phyloP scores from a whole-genome alignment of 306 rosid species.

The Biancaea sappan region DNA sequence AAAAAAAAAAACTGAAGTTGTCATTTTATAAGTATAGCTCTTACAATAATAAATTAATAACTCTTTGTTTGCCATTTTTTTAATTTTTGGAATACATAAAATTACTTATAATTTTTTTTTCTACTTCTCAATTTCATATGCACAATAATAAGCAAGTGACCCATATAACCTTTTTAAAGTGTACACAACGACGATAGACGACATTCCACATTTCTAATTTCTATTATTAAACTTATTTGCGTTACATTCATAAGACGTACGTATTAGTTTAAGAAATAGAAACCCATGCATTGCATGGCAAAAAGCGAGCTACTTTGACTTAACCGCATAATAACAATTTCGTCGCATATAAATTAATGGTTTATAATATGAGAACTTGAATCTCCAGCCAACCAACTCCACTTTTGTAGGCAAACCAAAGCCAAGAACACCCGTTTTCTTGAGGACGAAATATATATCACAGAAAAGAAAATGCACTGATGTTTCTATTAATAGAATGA shows the following conservation, averaged over 20 bases:
- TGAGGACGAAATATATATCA: not conserved
- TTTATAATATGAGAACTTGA: not conserved
- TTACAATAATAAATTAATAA: too few species aligned
- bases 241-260: not conserved
- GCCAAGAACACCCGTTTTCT: not conserved
- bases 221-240: not conserved
- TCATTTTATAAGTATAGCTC: not conserved
- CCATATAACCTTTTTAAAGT: too few species aligned
- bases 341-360: not conserved
- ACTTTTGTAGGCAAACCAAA: not conserved
- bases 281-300: not conserved
- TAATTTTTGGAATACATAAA: not conserved
- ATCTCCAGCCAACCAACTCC: not conserved
- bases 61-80: not conserved
- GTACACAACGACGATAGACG: too few species aligned
- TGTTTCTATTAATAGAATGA: slow-evolving; percentile 7
- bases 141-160: not conserved
- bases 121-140: not conserved
- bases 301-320: not conserved
- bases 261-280: not conserved
- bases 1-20: too few species aligned
- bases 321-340: not conserved
- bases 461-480: not conserved
- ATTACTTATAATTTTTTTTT: not conserved
- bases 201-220: too few species aligned